Percentiles rank a stretch among this genome's conserved stretches.
These are phyloP conservation scores for Conticribra guillardii DNA, from an alignment of 108 stramenopile species.

Conservation along the genomic window DNA sequence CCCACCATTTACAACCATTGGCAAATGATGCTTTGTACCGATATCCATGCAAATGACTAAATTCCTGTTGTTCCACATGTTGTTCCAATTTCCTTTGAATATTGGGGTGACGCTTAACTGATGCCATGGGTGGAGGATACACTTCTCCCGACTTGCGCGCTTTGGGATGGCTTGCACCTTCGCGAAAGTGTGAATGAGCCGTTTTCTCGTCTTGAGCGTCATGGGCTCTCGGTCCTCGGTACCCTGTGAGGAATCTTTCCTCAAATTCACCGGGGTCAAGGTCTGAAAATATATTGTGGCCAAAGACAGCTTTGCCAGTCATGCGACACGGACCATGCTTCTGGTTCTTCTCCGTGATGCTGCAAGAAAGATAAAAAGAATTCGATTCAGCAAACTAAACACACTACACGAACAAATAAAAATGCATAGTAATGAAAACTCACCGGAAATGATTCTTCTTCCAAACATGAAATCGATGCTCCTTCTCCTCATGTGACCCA, in stretches of 20 bases:
- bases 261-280: constrained; percentile 80
- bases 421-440: constrained; percentile 3
- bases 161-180: constrained; percentile 3
- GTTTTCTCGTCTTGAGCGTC: constrained; percentile 14
- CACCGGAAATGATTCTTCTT: constrained; percentile 72
- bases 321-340: constrained; percentile 81
- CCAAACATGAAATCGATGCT: constrained; percentile 82
- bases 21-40: constrained; percentile 32
- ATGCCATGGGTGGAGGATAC: constrained; percentile 1
- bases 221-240: constrained; percentile 62
- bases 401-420: neutral
- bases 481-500: constrained; percentile 65
- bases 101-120: constrained; percentile 38
- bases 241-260: constrained; percentile 74
- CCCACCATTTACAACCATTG: constrained; percentile 68
- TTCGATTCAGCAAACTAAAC: constrained; percentile 1
- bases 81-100: constrained; percentile 47
- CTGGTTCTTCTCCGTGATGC: constrained; percentile 71
- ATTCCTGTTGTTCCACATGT: constrained; percentile 8
- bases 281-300: constrained; percentile 78
- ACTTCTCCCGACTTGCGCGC: constrained; percentile 14
- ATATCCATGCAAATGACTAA: constrained; percentile 1
- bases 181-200: constrained; percentile 2
- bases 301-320: constrained; percentile 82
- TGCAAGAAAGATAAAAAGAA: neutral